Evolutionary conservation across 2,329 filamentous ascomycete species (phyloP).

Genomic region (Colletotrichum sp.): DNA sequence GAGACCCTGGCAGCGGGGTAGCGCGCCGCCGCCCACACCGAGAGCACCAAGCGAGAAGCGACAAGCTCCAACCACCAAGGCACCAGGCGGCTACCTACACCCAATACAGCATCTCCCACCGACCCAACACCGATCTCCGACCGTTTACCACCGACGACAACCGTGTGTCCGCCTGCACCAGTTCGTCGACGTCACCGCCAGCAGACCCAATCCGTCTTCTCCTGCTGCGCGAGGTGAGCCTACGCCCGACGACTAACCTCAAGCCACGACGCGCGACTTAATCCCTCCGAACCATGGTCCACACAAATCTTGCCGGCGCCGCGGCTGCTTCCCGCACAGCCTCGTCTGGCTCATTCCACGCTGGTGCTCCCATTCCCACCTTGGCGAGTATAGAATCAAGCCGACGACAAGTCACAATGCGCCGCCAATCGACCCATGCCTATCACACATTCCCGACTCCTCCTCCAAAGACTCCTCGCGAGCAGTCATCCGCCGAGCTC

Average conservation of each 20-base stretch:
- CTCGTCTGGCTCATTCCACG: conserved; percentile 56
- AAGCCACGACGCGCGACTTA: not conserved
- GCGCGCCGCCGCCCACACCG: not conserved
- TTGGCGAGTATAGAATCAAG: conserved; percentile 27
- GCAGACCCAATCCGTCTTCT: not conserved
- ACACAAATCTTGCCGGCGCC: conserved; percentile 1
- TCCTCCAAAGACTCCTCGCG: conserved; percentile 71
- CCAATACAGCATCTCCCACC: conserved; percentile 15
- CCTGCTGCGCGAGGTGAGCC: not conserved
- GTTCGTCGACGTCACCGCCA: conserved; percentile 13
- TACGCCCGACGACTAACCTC: not conserved
- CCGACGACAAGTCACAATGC: conserved; percentile 26
- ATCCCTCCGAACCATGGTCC: not conserved
- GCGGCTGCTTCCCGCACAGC: conserved; percentile 17
- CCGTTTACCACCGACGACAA: not conserved
- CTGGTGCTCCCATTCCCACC: conserved; percentile 53
- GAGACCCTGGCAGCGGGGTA: conserved; percentile 23
- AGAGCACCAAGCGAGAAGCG: not conserved
- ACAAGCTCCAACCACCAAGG: not conserved
- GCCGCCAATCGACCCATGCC: conserved; percentile 55
- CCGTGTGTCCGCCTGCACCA: not conserved
- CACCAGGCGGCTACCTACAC: conserved; percentile 7
- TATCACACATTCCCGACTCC: conserved; percentile 85
- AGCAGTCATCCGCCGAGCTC: conserved; percentile 40
- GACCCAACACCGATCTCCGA: conserved; percentile 17